Conservation (phyloP, 2,329 filamentous ascomycete genomes). For the Metarhizium anisopliae region DNA sequence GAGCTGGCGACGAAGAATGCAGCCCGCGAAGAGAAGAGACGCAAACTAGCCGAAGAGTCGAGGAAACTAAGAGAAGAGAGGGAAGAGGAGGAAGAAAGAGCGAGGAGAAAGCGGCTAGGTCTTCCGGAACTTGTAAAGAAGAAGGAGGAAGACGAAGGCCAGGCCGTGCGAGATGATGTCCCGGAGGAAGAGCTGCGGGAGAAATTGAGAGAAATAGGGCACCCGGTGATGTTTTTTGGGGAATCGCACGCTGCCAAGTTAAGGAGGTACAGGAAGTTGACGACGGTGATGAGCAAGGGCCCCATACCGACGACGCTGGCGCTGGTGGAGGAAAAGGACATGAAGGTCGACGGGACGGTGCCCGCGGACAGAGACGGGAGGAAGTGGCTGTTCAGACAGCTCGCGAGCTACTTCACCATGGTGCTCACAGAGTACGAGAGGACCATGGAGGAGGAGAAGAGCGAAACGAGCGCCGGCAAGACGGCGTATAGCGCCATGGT, state of each 20-base stretch:
- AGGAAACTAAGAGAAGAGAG: constrained; percentile 59
- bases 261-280: constrained; percentile 60
- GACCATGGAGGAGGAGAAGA: constrained; percentile 59
- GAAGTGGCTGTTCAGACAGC: constrained; percentile 71
- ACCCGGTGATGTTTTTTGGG: constrained; percentile 72
- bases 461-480: constrained; percentile 66
- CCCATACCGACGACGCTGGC: constrained; percentile 81
- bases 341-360: constrained; percentile 65
- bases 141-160: constrained; percentile 28
- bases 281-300: constrained; percentile 54
- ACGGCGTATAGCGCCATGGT: constrained; percentile 78
- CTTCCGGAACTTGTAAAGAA: constrained; percentile 59
- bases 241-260: constrained; percentile 65
- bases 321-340: constrained; percentile 74
- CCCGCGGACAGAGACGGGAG: constrained; percentile 56
- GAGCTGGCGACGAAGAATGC: constrained; percentile 64
- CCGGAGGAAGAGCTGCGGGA: constrained; percentile 59
- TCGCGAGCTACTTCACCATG: constrained; percentile 94
- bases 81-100: constrained; percentile 64
- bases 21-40: constrained; percentile 72
- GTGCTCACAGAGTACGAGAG: constrained; percentile 80
- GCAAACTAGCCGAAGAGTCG: constrained; percentile 73
- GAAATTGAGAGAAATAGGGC: constrained; percentile 61
- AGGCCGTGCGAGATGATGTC: constrained; percentile 51
- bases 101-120: constrained; percentile 66